Base-by-base conservation (phyloP, 495 filamentous ascomycete species). In the Penicillium desertorum region DNA sequence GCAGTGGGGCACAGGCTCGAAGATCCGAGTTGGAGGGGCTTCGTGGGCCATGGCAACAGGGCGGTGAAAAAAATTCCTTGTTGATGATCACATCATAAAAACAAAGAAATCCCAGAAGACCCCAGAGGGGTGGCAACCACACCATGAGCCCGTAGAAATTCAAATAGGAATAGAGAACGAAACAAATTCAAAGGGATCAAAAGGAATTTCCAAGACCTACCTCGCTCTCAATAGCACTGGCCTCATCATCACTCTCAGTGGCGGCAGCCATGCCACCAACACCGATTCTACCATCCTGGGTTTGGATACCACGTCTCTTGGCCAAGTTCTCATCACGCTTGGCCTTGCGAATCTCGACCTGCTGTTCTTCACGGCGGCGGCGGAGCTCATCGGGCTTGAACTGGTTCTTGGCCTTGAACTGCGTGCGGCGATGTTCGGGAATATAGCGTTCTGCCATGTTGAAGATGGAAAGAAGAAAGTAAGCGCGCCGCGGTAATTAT, bases 311-410 rank as follows among this genome's bases (percentile, higher is more conserved):
- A 81, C 95, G 85, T 72, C 95, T 80, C 84, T 99, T 99, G 70
- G 95, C 95, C 70, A 99, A 75, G 76, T 96, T 96, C 79, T 99
- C 95, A 69, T 99, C 95, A 62, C 95, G 84, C 84, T 98, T 99
- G 62, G 90, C 88, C 81, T 95, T 96, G 59, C 95, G 84, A 68
- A 99, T 98, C 82, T 99, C 95, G 57, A 99, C 95, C 76, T 96
- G 93, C 74, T 95, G 90, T 74, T 99, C 95, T 70, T 99, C 95
- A 73, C 95, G 95, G 73, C 95, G 95, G 70, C 95, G 91, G 68
- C 95, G 91, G 49, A 99, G 87, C 79, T 99, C 95, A 74, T 99
- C 95, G 62, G 92, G 92, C 83, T 96, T 95, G 83, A 99, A 99
- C 70, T 91, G 88, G 72, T 87, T 90, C 81, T 94, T 95, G 58